A percentile compares a stretch with the other conserved stretches of the same genome.
These are phyloP conservation scores for Tubosaeta sp. DNA, from an alignment of 768 basidiomycete species.

Conservation along the genomic window DNA sequence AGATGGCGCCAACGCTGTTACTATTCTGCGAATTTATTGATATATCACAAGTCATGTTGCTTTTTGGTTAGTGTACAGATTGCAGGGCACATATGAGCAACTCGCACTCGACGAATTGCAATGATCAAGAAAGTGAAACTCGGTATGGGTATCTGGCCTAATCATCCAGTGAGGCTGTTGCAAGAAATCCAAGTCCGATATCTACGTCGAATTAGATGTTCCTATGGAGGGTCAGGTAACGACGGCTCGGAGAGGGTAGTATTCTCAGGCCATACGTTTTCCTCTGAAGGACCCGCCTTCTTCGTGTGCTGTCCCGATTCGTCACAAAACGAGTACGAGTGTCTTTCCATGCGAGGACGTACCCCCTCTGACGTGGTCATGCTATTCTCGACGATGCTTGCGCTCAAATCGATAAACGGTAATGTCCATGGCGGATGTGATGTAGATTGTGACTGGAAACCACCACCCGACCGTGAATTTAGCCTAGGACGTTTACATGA, in stretches of 20 bases:
- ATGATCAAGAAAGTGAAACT: background rate
- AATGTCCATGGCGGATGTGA: constrained; percentile 6
- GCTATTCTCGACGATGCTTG: background rate
- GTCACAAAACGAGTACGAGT: background rate
- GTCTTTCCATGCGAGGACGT: background rate
- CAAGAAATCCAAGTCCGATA: background rate
- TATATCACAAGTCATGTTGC: no score
- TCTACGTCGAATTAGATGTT: background rate
- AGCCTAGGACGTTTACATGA: constrained; percentile 9
- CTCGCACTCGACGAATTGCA: background rate
- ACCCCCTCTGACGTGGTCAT: constrained; percentile 3
- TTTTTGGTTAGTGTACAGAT: no score
- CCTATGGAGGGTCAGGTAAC: constrained; percentile 1
- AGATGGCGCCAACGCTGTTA: no score
- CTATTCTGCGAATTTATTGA: no score
- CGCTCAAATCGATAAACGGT: constrained; percentile 4
- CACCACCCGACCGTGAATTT: constrained; percentile 8
- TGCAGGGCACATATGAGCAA: no score
- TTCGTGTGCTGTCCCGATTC: constrained; percentile 4
- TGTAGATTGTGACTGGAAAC: background rate
- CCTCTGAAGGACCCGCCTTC: background rate
- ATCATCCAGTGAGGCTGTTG: background rate
- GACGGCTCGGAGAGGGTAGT: background rate
- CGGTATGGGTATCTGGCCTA: background rate
- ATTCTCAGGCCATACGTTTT: background rate